phyloP scores from a whole-genome alignment of 169 alveolate genomes.

The Cryptosporidium parvum region DNA sequence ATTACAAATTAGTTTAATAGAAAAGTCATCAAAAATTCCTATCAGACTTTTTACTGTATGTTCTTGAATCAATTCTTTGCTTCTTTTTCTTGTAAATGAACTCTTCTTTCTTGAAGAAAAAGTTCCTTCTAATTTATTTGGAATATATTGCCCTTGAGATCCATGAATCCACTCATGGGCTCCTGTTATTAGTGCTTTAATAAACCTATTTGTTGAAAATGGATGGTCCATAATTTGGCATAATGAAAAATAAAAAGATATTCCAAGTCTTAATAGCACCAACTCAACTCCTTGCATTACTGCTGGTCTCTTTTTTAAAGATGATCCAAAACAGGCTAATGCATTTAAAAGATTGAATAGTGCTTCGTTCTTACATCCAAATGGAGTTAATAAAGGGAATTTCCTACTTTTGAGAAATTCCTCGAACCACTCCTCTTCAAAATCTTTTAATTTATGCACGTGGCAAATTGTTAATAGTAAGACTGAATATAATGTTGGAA shows the following conservation, averaged over 20 bases:
- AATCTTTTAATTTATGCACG: constrained; percentile 53
- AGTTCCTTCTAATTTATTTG: neutral
- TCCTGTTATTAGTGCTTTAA: constrained; percentile 63
- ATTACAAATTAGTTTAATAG: constrained; percentile 39
- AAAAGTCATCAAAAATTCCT: constrained; percentile 60
- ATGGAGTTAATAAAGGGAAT: constrained; percentile 61
- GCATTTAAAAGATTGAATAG: constrained; percentile 61
- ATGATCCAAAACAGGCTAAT: constrained; percentile 72
- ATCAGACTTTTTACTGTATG: constrained; percentile 39
- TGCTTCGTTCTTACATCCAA: constrained; percentile 64
- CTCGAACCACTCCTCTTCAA: constrained; percentile 73
- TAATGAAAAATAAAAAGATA: constrained; percentile 63
- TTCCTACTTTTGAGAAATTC: constrained; percentile 54
- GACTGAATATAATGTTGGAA: constrained; percentile 53
- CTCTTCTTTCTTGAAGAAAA: constrained; percentile 11
- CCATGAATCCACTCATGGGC: constrained; percentile 75
- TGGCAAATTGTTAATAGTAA: constrained; percentile 55
- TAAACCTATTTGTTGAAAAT: constrained; percentile 69
- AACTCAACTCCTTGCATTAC: constrained; percentile 66
- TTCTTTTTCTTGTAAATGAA: constrained; percentile 15
- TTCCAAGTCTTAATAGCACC: constrained; percentile 60
- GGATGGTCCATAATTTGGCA: constrained; percentile 71
- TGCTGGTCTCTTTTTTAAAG: constrained; percentile 64
- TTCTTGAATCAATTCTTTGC: constrained; percentile 52
- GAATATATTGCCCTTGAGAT: neutral